phyloP scores from a whole-genome alignment of 257 asterid genomes.

The Rehmannia glutinosa region DNA sequence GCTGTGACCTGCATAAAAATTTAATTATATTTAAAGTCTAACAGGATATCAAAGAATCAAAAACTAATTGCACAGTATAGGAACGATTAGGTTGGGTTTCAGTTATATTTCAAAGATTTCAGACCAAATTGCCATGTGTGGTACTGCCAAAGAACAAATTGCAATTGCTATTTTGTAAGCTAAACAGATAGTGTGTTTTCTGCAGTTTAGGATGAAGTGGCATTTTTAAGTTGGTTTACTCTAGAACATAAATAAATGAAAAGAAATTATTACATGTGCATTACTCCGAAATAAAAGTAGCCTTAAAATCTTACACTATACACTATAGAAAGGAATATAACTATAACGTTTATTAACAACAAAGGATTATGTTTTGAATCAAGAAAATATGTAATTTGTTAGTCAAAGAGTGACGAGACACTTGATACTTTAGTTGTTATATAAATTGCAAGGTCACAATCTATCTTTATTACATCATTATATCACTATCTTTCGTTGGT shows the following conservation, averaged over 20 bases:
- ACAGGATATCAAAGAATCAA: neutral
- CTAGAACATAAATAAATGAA: neutral
- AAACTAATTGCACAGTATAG: neutral
- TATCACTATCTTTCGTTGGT: too few relatives aligned
- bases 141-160: neutral
- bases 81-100: neutral
- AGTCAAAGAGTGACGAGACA: neutral
- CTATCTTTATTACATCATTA: too few relatives aligned
- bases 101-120: neutral
- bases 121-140: neutral
- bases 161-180: neutral
- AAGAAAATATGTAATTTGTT: neutral
- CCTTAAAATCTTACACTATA: neutral
- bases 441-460: neutral
- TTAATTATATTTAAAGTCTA: neutral
- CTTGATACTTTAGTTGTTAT: neutral
- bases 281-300: neutral
- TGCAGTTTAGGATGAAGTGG: neutral
- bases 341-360: too few relatives aligned
- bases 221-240: neutral
- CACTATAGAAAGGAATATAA: neutral
- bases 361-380: neutral
- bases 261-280: neutral
- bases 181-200: neutral
- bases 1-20: slow-evolving; percentile 76